Base-by-base conservation (phyloP, 2,329 filamentous ascomycete genomes). In the Colletotrichum phormii region DNA sequence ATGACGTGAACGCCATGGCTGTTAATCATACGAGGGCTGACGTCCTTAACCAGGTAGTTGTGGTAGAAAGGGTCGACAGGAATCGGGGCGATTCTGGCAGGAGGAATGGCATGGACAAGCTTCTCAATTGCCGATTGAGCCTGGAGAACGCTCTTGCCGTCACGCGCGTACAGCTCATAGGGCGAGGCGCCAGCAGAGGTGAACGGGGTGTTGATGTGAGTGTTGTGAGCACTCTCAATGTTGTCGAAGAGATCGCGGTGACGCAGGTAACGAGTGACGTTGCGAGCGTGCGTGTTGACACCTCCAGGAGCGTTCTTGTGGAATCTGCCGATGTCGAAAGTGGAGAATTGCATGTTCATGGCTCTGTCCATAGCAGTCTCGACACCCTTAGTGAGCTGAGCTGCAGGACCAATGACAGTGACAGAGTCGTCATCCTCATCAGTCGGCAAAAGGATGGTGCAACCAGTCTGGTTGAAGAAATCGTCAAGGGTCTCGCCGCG, bases 401-500 rank as follows among this genome's bases (percentile, higher is more conserved):
- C 90, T 8, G 91, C 84, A 22, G 93, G 95, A 3, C 97, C 97
- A 75, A 97, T 91, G 75, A 99, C 90, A 35, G 94, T 96, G 59
- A 98, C 89, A 54, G 91, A 91, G 78, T 98, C 94, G 59, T 94
- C 94, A 70, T 97, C 94, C 65, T 94, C 91, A 29, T 92, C 90
- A 31, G 88, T 88, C 8, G 95, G 96, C 58, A 98, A 84, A 70
- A 98, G 89, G 72, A 98, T 92, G 55, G 93, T 90, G 82, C 97
- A 99, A 75, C 96, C 96, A 71, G 97, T 98, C 79, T 98, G 91
- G 58, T 92, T 89, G 75, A 98, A 91, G 86, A 99, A 98, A 58
- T 98, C 91, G 71, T 98, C 91, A 42, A 94, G 87, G 22, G 94
- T 91, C 74, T 94, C 89, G 74, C 94, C 95, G 74, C 92, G 90